These are phyloP conservation scores for Sporothrix phasma DNA, from an alignment of 2,329 filamentous ascomycete genomes.

Conservation along the genomic window DNA sequence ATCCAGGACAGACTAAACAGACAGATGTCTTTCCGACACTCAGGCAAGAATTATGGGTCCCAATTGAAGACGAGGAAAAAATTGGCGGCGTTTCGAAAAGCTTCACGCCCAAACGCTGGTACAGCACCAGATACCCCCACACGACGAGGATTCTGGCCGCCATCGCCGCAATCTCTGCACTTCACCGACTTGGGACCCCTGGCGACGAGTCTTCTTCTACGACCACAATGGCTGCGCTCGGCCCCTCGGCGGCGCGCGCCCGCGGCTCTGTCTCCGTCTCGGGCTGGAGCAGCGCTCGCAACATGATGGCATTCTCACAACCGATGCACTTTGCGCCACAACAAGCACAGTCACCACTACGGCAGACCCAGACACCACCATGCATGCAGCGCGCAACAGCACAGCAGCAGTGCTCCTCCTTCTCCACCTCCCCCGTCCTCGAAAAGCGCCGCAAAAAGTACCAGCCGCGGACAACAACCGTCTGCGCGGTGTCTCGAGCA, in stretches of 20 bases:
- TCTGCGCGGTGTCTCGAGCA: constrained; percentile 68
- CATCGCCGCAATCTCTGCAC: background rate
- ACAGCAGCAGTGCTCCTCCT: constrained; percentile 24
- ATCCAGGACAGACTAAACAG: background rate
- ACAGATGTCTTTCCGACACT: background rate
- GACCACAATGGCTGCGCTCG: constrained; percentile 10
- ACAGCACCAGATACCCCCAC: background rate
- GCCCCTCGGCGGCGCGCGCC: constrained; percentile 10
- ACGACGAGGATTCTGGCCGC: background rate
- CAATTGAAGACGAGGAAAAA: constrained; percentile 7
- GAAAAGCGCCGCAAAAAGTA: constrained; percentile 32
- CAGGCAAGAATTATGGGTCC: background rate
- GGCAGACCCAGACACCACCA: background rate
- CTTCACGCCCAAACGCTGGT: background rate
- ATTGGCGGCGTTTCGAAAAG: constrained; percentile 7
- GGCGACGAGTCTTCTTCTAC: background rate
- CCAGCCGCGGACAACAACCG: constrained; percentile 65
- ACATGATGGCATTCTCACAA: background rate
- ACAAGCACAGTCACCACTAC: background rate
- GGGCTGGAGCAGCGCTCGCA: background rate
- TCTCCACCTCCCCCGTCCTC: constrained; percentile 47
- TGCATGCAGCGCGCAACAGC: background rate
- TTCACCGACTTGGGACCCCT: no score
- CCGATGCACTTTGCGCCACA: background rate
- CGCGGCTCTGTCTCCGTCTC: background rate